Percentiles rank a stretch among this genome's conserved stretches.
These are phyloP conservation scores for Beauveria sp. DNA, from an alignment of 2,329 filamentous ascomycete genomes.

Conservation along the genomic window DNA sequence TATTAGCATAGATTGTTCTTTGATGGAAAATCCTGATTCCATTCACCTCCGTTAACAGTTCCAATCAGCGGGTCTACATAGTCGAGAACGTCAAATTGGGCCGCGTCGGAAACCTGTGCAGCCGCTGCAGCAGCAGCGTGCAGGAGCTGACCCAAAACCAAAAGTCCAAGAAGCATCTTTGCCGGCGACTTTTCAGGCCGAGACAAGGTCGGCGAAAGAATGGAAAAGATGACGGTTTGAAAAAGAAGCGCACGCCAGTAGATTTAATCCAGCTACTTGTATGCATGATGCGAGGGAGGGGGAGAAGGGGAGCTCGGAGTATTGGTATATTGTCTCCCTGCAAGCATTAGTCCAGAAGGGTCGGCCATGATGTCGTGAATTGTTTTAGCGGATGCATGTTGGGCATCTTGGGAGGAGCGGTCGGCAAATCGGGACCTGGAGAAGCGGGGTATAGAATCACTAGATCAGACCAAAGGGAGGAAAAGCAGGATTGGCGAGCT, in stretches of 20 bases:
- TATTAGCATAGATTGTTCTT: background rate
- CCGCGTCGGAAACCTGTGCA: background rate
- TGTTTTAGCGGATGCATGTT: background rate
- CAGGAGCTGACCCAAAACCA: background rate
- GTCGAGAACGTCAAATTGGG: constrained; percentile 15
- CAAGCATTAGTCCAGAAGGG: background rate
- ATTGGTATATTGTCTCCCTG: background rate
- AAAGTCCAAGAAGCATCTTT: constrained; percentile 1
- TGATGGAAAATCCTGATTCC: background rate
- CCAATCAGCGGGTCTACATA: constrained; percentile 21
- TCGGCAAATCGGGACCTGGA: background rate
- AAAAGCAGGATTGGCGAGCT: background rate
- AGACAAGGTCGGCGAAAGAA: background rate
- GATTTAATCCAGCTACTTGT: background rate
- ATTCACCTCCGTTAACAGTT: constrained; percentile 19
- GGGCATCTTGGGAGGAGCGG: background rate
- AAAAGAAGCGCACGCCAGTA: background rate
- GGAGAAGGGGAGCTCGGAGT: too few relatives aligned
- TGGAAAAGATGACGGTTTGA: background rate
- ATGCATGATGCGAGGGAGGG: background rate
- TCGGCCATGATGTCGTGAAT: constrained; percentile 6
- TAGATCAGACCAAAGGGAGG: background rate
- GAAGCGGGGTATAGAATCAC: background rate
- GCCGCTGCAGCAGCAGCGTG: background rate
- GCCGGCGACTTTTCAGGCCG: background rate